Conservation (phyloP, 2,329 filamentous ascomycete genomes). For the Claviceps lovelessii region DNA sequence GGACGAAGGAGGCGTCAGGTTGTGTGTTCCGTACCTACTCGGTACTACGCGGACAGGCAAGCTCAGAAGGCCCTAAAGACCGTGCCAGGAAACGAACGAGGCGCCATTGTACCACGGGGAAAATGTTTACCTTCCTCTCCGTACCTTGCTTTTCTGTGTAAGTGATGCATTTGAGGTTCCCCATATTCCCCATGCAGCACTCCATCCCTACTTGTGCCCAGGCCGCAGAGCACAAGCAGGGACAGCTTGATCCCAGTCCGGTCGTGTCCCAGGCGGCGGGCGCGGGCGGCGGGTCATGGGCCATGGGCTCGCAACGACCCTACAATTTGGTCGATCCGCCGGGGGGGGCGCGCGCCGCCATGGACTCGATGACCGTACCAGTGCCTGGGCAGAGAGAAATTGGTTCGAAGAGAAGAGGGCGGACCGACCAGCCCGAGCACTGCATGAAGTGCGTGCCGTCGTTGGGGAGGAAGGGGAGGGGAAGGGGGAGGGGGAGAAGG, state of each 20-base stretch:
- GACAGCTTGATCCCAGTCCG: background rate
- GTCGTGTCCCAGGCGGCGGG: background rate
- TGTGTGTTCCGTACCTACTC: background rate
- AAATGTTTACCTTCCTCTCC: background rate
- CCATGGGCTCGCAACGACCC: slow-evolving; percentile 1
- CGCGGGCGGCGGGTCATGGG: background rate
- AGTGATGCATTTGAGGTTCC: background rate
- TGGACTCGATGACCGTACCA: background rate
- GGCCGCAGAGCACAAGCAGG: background rate
- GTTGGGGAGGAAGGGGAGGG: too few species aligned
- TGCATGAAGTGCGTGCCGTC: background rate
- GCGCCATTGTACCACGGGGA: background rate
- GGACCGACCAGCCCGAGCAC: background rate
- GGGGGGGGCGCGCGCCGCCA: background rate
- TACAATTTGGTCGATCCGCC: slow-evolving; percentile 1
- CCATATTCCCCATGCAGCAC: background rate
- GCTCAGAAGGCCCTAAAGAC: background rate
- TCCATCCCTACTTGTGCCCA: background rate
- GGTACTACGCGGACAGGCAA: background rate
- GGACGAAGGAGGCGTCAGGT: background rate
- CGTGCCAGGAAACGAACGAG: background rate
- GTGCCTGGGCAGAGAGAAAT: background rate
- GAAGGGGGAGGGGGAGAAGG: too few species aligned
- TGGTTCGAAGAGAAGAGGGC: background rate
- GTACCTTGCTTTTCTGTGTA: background rate